Evolutionary conservation across 805 yeast species (phyloP), one percentile per base, ranked within the genome.

Genomic region (Saitoella complicata): DNA sequence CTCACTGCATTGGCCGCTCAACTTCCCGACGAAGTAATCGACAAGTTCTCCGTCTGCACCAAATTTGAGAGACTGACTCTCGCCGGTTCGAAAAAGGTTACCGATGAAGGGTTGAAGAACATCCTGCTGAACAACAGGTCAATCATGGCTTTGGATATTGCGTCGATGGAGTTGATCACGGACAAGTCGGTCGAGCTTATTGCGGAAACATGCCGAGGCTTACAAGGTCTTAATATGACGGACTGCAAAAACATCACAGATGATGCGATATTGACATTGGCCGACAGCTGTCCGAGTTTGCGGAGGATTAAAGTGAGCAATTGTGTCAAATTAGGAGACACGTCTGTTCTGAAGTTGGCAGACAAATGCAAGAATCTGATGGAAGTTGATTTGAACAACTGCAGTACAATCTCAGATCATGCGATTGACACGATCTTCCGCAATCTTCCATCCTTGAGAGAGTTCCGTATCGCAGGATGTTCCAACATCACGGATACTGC

Each of bases 181-280:
- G 95, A 87, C 64, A 75, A 70, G 39, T 75, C 86, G 5, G 74
- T 85, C 47, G 52, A 62, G 31, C 75, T 81, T 5, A 67, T 88
- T 51, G 85, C 95, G 2, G 57, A 58, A 6, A 70, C 74, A 54
- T 87, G 95, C 60, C 71, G 73, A 35, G 65, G 88, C 40, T 67
- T 88, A 39, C 96, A 88, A 63, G 95, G 95, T 1, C 66, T 87
- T 40, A 87, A 86, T 58, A 91, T 91, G 0, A 87, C 94, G 1
- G 83, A 82, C 5, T 86, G 95, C 46, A 73, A 73, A 35, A 62
- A 66, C n/a, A 78, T 88, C 3, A 68, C 80, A 5, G 82, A 81
- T 49, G 64, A 57, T 3, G 81, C 88, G 1, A 69, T 88, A 8
- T 54, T 73, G 32, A 61, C 63, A 35, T 66, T 87, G 47, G 70